Conservation (phyloP, 495 filamentous ascomycete genomes). For the Daldinia grandis region DNA sequence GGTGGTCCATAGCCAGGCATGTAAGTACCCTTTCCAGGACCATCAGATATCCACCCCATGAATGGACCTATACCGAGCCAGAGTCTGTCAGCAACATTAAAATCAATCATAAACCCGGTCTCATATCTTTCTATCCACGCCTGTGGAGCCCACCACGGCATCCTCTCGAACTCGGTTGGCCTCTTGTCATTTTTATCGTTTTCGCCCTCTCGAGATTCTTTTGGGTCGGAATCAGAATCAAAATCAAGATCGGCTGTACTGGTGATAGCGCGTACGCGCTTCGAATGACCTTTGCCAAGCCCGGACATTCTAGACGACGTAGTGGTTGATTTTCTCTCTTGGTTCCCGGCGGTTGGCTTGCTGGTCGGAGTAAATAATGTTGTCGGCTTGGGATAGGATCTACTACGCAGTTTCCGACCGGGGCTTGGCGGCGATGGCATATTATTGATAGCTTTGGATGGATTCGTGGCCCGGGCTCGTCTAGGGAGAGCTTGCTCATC, state of each 20-base stretch:
- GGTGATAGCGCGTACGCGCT: conserved; percentile 5
- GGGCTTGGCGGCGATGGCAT: neutral
- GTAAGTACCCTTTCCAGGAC: conserved; percentile 17
- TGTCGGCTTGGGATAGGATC: neutral
- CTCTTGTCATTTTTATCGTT: neutral
- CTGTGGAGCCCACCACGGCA: conserved; percentile 18
- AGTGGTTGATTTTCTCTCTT: neutral
- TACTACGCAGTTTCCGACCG: conserved; percentile 6
- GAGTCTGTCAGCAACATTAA: neutral
- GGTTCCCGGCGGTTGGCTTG: neutral
- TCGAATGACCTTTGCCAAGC: conserved; percentile 2
- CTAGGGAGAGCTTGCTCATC: neutral
- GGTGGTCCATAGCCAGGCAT: conserved; percentile 17
- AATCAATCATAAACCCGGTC: conserved; percentile 3
- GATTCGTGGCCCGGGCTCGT: neutral
- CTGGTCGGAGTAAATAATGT: conserved; percentile 10
- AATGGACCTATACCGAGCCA: conserved; percentile 25
- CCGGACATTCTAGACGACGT: neutral
- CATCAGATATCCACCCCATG: conserved; percentile 21
- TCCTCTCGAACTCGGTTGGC: neutral
- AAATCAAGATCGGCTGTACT: neutral
- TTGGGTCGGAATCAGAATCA: neutral
- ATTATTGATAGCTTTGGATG: neutral
- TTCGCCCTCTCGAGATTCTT: neutral
- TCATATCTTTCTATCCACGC: conserved; percentile 32